Conservation (phyloP, 2,329 filamentous ascomycete genomes). For the Epichloe elymi region DNA sequence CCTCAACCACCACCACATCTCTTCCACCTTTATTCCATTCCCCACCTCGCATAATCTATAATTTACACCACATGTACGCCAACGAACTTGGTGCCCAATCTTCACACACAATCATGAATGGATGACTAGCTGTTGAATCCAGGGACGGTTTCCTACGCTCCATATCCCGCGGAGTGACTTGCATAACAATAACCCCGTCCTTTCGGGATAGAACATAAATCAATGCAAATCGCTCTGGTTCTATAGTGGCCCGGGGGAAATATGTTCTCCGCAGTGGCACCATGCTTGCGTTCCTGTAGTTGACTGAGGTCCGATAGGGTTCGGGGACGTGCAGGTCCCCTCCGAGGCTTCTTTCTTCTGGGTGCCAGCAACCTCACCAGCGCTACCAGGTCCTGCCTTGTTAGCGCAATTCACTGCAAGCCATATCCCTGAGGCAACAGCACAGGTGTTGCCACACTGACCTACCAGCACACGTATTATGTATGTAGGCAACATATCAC, state of each 20-base stretch:
- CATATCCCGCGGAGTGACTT: background rate
- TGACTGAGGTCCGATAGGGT: background rate
- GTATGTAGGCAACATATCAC: background rate
- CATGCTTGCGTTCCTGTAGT: background rate
- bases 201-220: background rate
- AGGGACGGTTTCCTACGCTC: background rate
- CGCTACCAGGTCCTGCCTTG: background rate
- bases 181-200: background rate
- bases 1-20: too few species aligned
- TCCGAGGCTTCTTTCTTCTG: background rate
- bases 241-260: background rate
- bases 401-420: background rate
- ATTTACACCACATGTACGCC: too few species aligned
- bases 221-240: background rate
- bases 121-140: too few species aligned
- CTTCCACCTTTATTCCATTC: too few species aligned
- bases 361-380: background rate
- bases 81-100: too few species aligned
- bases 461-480: background rate
- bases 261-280: conserved; percentile 1
- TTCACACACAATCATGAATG: background rate
- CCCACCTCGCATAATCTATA: too few species aligned
- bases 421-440: conserved; percentile 1
- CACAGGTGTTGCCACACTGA: background rate
- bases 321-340: background rate